A percentile compares a stretch with the other conserved stretches of the same genome.
phyloP scores from a whole-genome alignment of 352 stramenopile species.

The Thalassiosira mediterranea region DNA sequence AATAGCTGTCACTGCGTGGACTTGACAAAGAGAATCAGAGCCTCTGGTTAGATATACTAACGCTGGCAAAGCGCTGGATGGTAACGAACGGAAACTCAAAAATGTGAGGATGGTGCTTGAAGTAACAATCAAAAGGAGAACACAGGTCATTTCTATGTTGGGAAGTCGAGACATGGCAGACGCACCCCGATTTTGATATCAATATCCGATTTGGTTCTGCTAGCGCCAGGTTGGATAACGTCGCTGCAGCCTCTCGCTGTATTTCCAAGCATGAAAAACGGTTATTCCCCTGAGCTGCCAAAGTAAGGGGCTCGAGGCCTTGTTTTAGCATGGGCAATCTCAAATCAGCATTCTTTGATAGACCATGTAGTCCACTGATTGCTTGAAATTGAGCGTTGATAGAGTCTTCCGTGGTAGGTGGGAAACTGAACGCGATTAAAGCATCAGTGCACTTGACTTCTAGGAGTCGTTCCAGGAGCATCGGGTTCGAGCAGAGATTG shows the following conservation, averaged over 20 bases:
- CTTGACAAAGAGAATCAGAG: slow-evolving; percentile 89
- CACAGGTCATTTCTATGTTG: no score
- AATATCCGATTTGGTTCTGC: slow-evolving; percentile 95
- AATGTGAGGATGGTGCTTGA: no score
- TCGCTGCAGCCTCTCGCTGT: slow-evolving; percentile 93
- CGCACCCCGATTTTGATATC: slow-evolving; percentile 92
- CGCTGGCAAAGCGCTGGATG: slow-evolving; percentile 90
- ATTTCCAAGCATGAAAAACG: slow-evolving; percentile 74
- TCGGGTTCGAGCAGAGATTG: slow-evolving; percentile 92
- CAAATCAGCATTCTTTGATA: slow-evolving; percentile 89
- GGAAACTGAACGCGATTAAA: slow-evolving; percentile 94
- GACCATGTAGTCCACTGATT: slow-evolving; percentile 90
- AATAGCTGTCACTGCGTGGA: slow-evolving; percentile 91
- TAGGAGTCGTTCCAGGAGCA: slow-evolving; percentile 87
- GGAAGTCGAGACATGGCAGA: no score
- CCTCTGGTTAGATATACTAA: slow-evolving; percentile 89
- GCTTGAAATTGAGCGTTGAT: slow-evolving; percentile 97
- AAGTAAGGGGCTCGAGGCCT: slow-evolving; percentile 93
- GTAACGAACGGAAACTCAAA: no score
- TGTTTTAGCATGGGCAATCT: slow-evolving; percentile 90
- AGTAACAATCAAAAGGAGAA: no score
- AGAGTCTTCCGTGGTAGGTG: slow-evolving; percentile 78
- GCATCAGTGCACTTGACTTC: slow-evolving; percentile 89
- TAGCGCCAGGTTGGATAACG: slow-evolving; percentile 93
- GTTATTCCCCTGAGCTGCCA: slow-evolving; percentile 82